These are phyloP conservation scores for Abrus pulchellus DNA, from an alignment of 306 rosid species.

Conservation along the genomic window DNA sequence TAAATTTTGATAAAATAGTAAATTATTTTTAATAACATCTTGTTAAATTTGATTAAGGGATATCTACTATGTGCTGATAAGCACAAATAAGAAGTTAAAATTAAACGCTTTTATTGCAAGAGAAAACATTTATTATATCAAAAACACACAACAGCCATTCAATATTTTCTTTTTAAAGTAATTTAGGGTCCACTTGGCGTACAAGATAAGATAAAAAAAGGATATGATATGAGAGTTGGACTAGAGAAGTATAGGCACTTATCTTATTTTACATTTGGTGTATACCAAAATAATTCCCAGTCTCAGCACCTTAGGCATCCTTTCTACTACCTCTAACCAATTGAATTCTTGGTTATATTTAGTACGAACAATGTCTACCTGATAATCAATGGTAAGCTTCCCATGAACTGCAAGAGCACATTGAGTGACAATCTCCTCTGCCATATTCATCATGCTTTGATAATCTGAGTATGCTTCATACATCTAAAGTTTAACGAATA, in stretches of 20 bases:
- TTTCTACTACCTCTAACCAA: conserved; percentile 36
- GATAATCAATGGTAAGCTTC: conserved; percentile 87
- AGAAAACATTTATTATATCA: not conserved
- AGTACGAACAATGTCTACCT: conserved; percentile 62
- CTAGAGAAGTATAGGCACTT: too few species aligned
- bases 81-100: not conserved
- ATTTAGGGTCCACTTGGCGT: too few species aligned
- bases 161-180: not conserved
- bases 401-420: conserved; percentile 92
- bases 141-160: not conserved
- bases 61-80: not conserved
- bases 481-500: conserved; percentile 75
- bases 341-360: conserved; percentile 9
- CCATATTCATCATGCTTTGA: conserved; percentile 97
- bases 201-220: too few species aligned
- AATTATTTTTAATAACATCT: not conserved
- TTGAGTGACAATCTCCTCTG: conserved; percentile 88
- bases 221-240: too few species aligned
- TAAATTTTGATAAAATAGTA: not conserved
- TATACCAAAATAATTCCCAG: not conserved
- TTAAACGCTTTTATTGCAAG: not conserved
- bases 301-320: not conserved
- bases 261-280: too few species aligned
- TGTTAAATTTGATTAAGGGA: not conserved
- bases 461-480: conserved; percentile 99